Evolutionary conservation across 2,329 filamentous ascomycete genomes (phyloP).

Genomic region (Pseudogymnoascus sp.): DNA sequence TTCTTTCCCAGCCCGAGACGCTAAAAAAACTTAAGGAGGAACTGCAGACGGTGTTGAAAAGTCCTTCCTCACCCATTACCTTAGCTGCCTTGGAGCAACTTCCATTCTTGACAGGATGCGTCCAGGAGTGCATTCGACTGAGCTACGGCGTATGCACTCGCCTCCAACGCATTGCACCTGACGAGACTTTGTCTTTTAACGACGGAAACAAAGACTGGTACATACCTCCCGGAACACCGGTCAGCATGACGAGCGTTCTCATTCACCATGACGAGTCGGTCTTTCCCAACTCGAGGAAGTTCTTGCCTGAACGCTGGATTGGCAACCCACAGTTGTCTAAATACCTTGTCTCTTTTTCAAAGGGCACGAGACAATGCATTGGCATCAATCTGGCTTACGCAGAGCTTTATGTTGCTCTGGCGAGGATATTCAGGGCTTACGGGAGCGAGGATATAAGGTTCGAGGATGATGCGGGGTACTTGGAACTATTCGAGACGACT

Average conservation of each 20-base stretch:
- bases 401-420: constrained; percentile 21
- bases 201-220: constrained; percentile 18
- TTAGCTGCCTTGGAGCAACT: constrained; percentile 24
- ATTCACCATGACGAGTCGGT: constrained; percentile 36
- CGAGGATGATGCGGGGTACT: constrained; percentile 19
- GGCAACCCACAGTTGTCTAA: constrained; percentile 33
- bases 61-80: constrained; percentile 15
- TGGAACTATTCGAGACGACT: constrained; percentile 28
- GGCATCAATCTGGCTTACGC: constrained; percentile 29
- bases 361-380: constrained; percentile 38
- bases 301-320: constrained; percentile 38
- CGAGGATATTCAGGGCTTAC: constrained; percentile 18
- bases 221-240: constrained; percentile 30
- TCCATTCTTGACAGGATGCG: constrained; percentile 29
- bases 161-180: constrained; percentile 25
- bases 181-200: constrained; percentile 20
- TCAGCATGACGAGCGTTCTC: constrained; percentile 36
- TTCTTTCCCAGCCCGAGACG: constrained; percentile 31
- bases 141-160: constrained; percentile 29
- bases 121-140: constrained; percentile 33
- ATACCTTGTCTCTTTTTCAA: constrained; percentile 39
- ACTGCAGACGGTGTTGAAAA: constrained; percentile 23
- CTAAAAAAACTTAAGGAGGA: constrained; percentile 31
- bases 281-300: constrained; percentile 35
- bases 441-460: constrained; percentile 20